Conservation (phyloP, 257 asterid species). For the Capsicum baccatum region DNA sequence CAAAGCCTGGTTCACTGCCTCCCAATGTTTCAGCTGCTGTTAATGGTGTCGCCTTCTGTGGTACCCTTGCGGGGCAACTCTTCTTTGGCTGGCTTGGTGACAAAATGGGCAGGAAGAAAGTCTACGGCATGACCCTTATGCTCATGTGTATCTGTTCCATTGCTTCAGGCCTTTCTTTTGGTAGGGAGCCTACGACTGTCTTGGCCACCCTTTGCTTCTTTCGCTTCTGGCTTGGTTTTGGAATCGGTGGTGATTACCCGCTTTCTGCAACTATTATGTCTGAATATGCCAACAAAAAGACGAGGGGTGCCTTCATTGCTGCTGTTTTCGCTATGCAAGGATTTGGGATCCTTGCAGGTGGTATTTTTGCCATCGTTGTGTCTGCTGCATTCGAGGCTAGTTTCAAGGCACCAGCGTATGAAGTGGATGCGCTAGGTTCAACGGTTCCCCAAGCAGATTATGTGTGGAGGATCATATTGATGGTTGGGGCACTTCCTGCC, state of each 20-base stretch:
- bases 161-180: constrained; percentile 65
- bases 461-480: constrained; percentile 64
- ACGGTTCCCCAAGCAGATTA: constrained; percentile 60
- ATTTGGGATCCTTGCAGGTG: constrained; percentile 62
- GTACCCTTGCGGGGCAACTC: constrained; percentile 64
- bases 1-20: constrained; percentile 63
- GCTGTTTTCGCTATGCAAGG: constrained; percentile 79
- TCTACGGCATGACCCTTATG: constrained; percentile 60
- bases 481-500: constrained; percentile 63
- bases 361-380: constrained; percentile 51
- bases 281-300: constrained; percentile 66
- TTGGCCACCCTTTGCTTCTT: constrained; percentile 68
- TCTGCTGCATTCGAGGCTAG: constrained; percentile 43
- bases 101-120: constrained; percentile 59
- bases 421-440: constrained; percentile 53
- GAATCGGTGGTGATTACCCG: constrained; percentile 70
- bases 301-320: constrained; percentile 66
- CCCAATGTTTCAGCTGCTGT: constrained; percentile 63
- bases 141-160: constrained; percentile 55
- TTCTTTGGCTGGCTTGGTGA: constrained; percentile 76
- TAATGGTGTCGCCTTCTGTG: constrained; percentile 67
- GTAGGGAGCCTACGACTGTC: constrained; percentile 44
- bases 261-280: constrained; percentile 82
- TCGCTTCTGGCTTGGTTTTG: constrained; percentile 71
- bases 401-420: constrained; percentile 50